phyloP scores from a whole-genome alignment of 208 protist genomes.

The Trypanosoma rangeli region DNA sequence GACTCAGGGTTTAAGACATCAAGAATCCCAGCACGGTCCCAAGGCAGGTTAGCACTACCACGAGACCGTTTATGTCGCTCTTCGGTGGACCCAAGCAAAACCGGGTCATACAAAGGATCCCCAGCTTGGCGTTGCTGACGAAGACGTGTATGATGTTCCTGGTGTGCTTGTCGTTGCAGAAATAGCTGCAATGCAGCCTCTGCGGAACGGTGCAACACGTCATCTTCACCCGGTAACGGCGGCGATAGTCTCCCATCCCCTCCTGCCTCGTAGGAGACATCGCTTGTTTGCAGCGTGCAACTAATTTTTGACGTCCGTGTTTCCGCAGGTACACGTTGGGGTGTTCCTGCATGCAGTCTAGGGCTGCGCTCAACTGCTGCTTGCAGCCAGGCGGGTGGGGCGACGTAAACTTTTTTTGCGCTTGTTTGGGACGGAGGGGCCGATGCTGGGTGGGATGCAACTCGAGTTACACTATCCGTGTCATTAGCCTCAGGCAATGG shows the following conservation, averaged over 20 bases:
- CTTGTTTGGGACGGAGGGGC: neutral
- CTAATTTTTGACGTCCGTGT: neutral
- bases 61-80: neutral
- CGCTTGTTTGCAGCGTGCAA: neutral
- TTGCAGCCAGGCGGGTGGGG: neutral
- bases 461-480: neutral
- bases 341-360: neutral
- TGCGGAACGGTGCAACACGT: conserved; percentile 3
- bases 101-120: neutral
- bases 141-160: neutral
- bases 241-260: neutral
- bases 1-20: conserved; percentile 27
- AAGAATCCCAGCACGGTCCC: neutral
- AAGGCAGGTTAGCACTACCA: neutral
- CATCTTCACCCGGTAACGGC: neutral
- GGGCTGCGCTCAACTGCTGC: neutral
- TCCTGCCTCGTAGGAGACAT: neutral
- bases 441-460: neutral
- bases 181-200: conserved; percentile 21
- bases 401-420: neutral
- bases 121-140: neutral
- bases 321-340: neutral
- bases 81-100: neutral
- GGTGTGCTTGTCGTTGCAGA: conserved; percentile 16
- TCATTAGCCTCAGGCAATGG: neutral